Base-by-base conservation (phyloP, 2,329 filamentous ascomycete species). In the Fusarium metavorans region DNA sequence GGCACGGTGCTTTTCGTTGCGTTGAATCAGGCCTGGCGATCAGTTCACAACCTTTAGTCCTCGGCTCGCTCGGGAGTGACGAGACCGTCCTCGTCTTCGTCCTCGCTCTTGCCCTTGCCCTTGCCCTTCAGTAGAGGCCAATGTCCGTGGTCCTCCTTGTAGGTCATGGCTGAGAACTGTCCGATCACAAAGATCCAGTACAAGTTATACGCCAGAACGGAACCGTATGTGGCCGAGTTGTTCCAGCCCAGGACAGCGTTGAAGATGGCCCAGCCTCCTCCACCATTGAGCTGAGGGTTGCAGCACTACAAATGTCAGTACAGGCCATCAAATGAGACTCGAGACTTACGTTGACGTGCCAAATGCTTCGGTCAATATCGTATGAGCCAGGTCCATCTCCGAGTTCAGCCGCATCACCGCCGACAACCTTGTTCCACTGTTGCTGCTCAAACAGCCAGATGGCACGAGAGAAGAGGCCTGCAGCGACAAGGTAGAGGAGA, bases 181-280 rank as follows among this genome's bases (percentile, higher is more conserved):
- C 95, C 88, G 61, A 95, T 95, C 74, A 97, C 90, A 11, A 86
- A 85, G 48, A 96, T 83, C 95, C 95, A 98, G 86, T 97, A 97
- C 13, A 96, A 64, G 80, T 97, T 97, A 84, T 97, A 97, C 3
- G 93, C 91, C 67, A 97, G 90, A 72, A 97, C 93, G 2, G 94
- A 95, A 57, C 95, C 94, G 78, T 96, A 95, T 1, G 95, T 97
- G 5, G 94, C 95, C 18, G 93, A 94, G 84, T 97, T 97, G 72
- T 92, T 90, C 95, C 95, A 98, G 66, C 95, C 95, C 8, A 97
- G 87, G 48, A 97, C 87, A 67, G 94, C 91, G 78, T 97, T 96
- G 87, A 97, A 95, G 75, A 97, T 91, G 65, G 94, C 94, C 95
- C 94, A 97, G 52, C 93, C 94, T 41, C 92, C 91, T 57, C 92